These are phyloP conservation scores for Solanum corneliomulleri DNA, from an alignment of 257 asterid species.

Conservation along the genomic window DNA sequence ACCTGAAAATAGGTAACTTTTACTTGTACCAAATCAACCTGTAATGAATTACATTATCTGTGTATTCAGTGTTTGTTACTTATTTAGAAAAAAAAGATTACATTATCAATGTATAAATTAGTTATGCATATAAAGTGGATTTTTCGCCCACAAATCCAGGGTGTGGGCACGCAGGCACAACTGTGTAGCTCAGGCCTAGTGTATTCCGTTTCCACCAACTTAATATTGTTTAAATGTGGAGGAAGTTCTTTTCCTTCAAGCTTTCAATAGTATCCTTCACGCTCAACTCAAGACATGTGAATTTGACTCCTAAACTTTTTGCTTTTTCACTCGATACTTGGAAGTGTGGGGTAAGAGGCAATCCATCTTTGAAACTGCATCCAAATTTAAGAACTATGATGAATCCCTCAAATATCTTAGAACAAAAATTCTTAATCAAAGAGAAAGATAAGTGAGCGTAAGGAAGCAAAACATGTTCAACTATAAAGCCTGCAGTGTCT, in stretches of 20 bases:
- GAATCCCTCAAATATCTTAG: neutral
- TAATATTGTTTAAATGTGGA: neutral
- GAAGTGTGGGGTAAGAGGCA: neutral
- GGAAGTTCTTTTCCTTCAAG: slow-evolving; percentile 19
- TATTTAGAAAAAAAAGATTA: neutral
- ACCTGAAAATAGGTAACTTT: too few species aligned
- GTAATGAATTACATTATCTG: neutral
- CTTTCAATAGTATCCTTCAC: slow-evolving; percentile 32
- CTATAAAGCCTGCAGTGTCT: neutral
- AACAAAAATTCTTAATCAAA: neutral
- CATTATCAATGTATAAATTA: neutral
- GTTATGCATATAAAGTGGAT: neutral
- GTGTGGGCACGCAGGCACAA: too few species aligned
- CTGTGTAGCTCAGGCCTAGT: neutral
- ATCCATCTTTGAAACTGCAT: slow-evolving; percentile 16
- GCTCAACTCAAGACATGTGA: slow-evolving; percentile 32
- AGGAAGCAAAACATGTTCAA: neutral
- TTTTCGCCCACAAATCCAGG: too few species aligned
- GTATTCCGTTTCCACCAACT: neutral
- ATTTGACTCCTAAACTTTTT: slow-evolving; percentile 24
- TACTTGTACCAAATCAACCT: too few species aligned
- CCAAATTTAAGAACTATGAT: neutral
- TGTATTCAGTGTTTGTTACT: neutral
- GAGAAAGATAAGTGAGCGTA: neutral
- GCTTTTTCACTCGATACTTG: slow-evolving; percentile 32